Conservation (phyloP, 1,139 yeast species). For the Taphrina pruni region DNA sequence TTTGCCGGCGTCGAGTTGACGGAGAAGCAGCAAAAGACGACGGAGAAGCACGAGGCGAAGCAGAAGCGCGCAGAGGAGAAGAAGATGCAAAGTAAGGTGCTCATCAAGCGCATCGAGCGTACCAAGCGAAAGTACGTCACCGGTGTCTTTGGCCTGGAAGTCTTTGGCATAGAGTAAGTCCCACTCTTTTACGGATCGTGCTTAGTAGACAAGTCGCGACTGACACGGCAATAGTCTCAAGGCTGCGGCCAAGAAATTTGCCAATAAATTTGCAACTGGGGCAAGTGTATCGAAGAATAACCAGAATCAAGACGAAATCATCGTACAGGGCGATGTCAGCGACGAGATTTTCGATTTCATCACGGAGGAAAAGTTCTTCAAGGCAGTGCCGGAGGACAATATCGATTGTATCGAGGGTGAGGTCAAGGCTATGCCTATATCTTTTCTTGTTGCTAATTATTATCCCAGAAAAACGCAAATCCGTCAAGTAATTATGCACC, state of each 20-base stretch:
- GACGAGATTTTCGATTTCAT: conserved; percentile 86
- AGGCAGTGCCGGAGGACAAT: conserved; percentile 55
- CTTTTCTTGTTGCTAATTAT: too few species aligned
- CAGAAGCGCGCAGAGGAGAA: conserved; percentile 83
- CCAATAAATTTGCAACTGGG: conserved; percentile 95
- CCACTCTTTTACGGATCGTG: background rate
- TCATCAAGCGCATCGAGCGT: conserved; percentile 85
- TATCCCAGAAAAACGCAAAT: conserved; percentile 29
- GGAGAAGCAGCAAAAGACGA: conserved; percentile 84
- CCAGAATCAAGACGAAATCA: conserved; percentile 88
- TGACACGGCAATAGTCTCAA: conserved; percentile 57
- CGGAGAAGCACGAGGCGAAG: conserved; percentile 82
- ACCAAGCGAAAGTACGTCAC: conserved; percentile 87
- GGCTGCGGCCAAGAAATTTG: conserved; percentile 87
- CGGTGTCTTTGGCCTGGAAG: conserved; percentile 85
- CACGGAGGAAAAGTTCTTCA: conserved; percentile 61
- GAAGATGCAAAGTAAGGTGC: conserved; percentile 77
- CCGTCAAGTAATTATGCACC: conserved; percentile 10
- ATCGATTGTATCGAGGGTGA: conserved; percentile 44
- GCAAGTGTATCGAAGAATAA: conserved; percentile 91
- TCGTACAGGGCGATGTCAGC: conserved; percentile 93
- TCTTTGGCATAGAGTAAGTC: conserved; percentile 69
- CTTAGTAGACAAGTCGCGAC: too few species aligned
- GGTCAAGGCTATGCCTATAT: too few species aligned
- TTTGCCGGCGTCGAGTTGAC: conserved; percentile 66